Base-by-base conservation (phyloP, 176 grass and related monocot genomes). In the Rhynchospora tenuis region DNA sequence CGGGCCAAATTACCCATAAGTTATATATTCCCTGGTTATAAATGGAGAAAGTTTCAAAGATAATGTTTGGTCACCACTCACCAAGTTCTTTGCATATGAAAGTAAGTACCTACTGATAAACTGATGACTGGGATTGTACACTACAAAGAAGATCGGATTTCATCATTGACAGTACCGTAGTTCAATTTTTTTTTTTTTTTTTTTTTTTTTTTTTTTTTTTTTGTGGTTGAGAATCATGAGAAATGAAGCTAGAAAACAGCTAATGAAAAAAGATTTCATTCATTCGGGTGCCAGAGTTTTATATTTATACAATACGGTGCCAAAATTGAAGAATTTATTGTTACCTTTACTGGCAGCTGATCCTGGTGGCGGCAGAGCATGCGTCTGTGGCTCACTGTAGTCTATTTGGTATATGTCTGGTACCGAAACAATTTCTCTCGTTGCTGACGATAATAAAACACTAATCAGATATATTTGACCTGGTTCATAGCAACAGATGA, bases 351-450 rank as follows among this genome's bases (percentile, higher is more conserved):
- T 28, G 26, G 29, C 48, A 9, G 43, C 1, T 15, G 66, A 70
- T 70, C 52, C 59, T 1, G 61, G 81, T 9, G 82, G 82, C 3
- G 82, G 67, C n/a, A 74, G 9, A 4, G 67, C 66, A 59, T 84
- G 82, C 20, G 51, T 84, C 51, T 84, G 67, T 60, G 82, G 82
- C 10, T 52, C 82, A 7, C 23, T 55, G 51, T 84, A 84, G 67
- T 84, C 82, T 58, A 84, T 84, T 55, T 84, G 26, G 52, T 84
- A 84, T 56, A 84, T 29, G 19, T 84, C 28, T 17, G 28, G 82
- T 14, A 28, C 17, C 14, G 65, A 42, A 44, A 17, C 20, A 84
- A 74, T 67, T 73, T 84, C 60, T 42, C 51, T 72, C 6, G 67
- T 45, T 72, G 82, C 66, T 84, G 82, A 56, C 29, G 55, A 77